These are phyloP conservation scores for Tillandsia fasciculata DNA, from an alignment of 176 grass and related monocot species.

Conservation along the genomic window DNA sequence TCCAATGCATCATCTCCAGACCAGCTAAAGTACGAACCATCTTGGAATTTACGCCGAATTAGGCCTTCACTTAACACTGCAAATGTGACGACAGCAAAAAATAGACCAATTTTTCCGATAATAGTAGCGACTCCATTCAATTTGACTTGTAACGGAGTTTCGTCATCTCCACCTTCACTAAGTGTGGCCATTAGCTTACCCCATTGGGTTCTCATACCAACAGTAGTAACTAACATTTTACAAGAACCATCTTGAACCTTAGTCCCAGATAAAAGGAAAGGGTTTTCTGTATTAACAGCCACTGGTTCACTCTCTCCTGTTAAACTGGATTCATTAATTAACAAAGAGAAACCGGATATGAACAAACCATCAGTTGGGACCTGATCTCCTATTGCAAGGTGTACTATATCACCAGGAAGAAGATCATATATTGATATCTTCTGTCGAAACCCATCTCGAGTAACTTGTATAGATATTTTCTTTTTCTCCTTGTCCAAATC, in stretches of 20 bases:
- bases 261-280: conserved; percentile 85
- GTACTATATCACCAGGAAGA: conserved; percentile 74
- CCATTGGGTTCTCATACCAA: conserved; percentile 94
- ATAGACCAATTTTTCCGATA: conserved; percentile 82
- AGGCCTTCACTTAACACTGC: conserved; percentile 69
- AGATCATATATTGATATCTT: conserved; percentile 83
- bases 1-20: conserved; percentile 70
- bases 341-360: conserved; percentile 64
- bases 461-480: conserved; percentile 85
- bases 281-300: conserved; percentile 59
- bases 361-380: conserved; percentile 86
- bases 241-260: conserved; percentile 95
- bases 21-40: conserved; percentile 63
- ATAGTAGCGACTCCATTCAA: conserved; percentile 88
- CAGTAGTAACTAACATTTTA: conserved; percentile 82
- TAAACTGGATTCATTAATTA: conserved; percentile 90
- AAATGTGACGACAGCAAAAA: conserved; percentile 85
- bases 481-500: conserved; percentile 98
- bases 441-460: conserved; percentile 59
- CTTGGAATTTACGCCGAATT: conserved; percentile 51
- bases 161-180: conserved; percentile 86
- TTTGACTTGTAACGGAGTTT: conserved; percentile 94
- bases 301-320: conserved; percentile 93
- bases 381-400: conserved; percentile 83
- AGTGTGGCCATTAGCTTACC: conserved; percentile 94